These are phyloP conservation scores for Cephalotrichum gorgonifer DNA, from an alignment of 2,329 filamentous ascomycete species.

Conservation along the genomic window DNA sequence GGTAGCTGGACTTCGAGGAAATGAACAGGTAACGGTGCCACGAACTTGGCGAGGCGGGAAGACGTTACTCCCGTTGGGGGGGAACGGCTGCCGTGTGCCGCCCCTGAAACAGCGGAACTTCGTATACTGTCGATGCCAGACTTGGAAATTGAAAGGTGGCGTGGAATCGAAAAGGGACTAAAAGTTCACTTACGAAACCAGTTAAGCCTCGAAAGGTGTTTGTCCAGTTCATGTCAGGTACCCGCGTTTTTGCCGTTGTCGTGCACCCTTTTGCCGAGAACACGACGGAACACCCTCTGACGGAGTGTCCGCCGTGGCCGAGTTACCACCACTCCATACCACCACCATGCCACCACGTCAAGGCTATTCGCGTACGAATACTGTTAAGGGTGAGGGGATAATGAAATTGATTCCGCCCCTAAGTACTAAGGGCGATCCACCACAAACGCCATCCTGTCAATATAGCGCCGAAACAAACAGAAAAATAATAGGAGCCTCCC, in stretches of 20 bases:
- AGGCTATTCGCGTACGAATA: not conserved
- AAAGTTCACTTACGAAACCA: not conserved
- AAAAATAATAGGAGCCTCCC: not conserved
- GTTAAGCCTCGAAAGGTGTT: too few relatives aligned
- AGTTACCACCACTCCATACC: not conserved
- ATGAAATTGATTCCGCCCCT: not conserved
- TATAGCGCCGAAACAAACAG: not conserved
- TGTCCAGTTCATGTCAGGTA: not conserved
- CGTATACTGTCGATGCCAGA: not conserved
- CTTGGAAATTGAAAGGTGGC: not conserved
- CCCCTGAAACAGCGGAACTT: not conserved
- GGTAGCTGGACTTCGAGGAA: not conserved
- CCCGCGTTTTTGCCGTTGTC: not conserved
- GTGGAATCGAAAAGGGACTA: not conserved
- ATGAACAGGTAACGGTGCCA: not conserved
- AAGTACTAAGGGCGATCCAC: not conserved
- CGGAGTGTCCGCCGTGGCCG: not conserved
- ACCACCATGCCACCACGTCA: not conserved
- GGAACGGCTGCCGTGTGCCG: not conserved
- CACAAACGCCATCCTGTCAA: not conserved
- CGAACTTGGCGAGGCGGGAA: not conserved
- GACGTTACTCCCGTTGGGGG: conserved; percentile 1
- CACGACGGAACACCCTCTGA: not conserved
- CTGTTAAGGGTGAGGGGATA: not conserved
- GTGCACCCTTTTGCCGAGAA: not conserved